Evolutionary conservation across 2,329 filamentous ascomycete species (phyloP), one percentile per base, ranked within the genome.

Genomic region (Fusarium luffae): DNA sequence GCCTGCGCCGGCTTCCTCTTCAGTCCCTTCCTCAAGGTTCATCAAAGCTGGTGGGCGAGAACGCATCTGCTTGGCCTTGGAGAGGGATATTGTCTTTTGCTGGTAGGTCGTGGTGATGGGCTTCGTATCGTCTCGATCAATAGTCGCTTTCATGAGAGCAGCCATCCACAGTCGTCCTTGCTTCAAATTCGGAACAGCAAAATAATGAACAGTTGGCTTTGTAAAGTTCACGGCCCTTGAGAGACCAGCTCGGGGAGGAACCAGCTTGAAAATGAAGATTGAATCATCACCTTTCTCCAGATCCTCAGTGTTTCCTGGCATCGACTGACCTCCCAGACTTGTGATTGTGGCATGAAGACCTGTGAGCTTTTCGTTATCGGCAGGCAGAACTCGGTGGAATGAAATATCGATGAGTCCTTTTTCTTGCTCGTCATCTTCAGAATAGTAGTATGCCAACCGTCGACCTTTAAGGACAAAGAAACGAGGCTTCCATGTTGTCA

Each of bases 251-350:
- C 95, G 92, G 1, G 96, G 96, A 2, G 96, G 96, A 9, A 97
- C 90, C 10, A 99, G 89, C 82, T 99, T 99, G 87, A 99, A 99
- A 76, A 98, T 98, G 82, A 99, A 99, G 77, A 97, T 92, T 2
- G 90, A 85, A 60, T 93, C 91, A 40, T 86, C 84, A n/a, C 83
- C 84, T 69, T 86, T 86, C 32, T 85, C 79, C 13, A 78, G 44
- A 7, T 65, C 63, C 27, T 72, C 71, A 1, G 60, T 59, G 16
- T 89, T 89, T 28, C 86, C 75, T 8, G 78, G 78, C 49, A 79
- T 73, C n/a, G 67, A 66, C 30, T 77, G 76, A 2, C 77, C 77
- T 30, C 78, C 76, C 5, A 90, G 93, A 23, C 95, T 93, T 1
- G 95, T 98, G 60, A 99, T 86, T 7, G 94, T 94, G 10, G 96